A percentile compares a stretch with the other conserved stretches of the same genome.
phyloP scores from a whole-genome alignment of 768 basidiomycete species.

The Tylopilus intermedius region DNA sequence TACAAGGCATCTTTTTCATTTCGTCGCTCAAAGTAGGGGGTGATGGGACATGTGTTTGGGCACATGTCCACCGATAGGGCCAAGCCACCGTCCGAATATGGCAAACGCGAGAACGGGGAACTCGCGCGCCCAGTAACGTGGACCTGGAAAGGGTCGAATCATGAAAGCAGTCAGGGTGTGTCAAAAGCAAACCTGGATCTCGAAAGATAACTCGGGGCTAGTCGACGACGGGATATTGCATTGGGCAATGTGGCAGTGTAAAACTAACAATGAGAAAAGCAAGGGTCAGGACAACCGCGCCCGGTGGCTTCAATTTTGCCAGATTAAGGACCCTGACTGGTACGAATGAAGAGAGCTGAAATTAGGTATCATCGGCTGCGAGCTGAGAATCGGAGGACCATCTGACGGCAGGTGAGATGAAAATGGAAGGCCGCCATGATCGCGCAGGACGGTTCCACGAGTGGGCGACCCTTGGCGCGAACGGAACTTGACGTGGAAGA shows the following conservation, averaged over 20 bases:
- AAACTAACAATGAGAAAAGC: background rate
- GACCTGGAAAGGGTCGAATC: conserved; percentile 5
- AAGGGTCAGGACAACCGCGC: background rate
- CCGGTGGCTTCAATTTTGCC: background rate
- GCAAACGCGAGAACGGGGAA: conserved; percentile 20
- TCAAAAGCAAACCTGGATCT: background rate
- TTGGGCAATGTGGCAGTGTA: background rate
- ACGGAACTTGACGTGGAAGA: conserved; percentile 16
- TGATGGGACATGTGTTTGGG: conserved; percentile 19
- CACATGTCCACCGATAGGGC: conserved; percentile 12
- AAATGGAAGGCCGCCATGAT: conserved; percentile 19
- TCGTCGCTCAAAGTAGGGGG: conserved; percentile 3
- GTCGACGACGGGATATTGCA: background rate
- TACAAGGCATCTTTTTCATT: conserved; percentile 25
- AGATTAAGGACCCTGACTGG: background rate
- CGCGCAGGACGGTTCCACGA: conserved; percentile 4
- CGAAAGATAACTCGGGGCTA: background rate
- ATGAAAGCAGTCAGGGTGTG: background rate
- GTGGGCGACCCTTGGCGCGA: conserved; percentile 9
- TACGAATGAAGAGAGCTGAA: conserved; percentile 6
- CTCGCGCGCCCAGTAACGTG: conserved; percentile 7
- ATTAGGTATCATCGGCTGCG: conserved; percentile 15
- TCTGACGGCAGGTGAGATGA: conserved; percentile 15
- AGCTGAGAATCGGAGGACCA: conserved; percentile 3
- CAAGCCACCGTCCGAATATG: conserved; percentile 14